Base-by-base conservation (phyloP, 2,329 filamentous ascomycete genomes). In the Cordyceps tenuipes region DNA sequence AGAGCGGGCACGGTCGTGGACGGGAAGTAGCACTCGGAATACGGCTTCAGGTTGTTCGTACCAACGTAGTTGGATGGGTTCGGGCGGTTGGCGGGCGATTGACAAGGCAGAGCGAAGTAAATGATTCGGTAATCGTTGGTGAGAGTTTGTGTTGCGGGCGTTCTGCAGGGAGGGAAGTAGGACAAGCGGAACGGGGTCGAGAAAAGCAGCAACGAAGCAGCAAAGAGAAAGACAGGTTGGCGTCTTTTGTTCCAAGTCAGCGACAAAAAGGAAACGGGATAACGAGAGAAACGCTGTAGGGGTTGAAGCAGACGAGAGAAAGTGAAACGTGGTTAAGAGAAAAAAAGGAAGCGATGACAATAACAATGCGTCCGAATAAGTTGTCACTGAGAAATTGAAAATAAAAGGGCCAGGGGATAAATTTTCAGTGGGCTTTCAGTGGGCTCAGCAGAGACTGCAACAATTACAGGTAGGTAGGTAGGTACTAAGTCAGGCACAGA, bases 301-400 rank as follows among this genome's bases (percentile, higher is more conserved):
- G 39, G 39, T 7, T 6, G 39, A 19, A 21, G 23, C 44, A 26
- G 48, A 3, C 7, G 26, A 46, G 29, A 31, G 41, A 23, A 19
- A 23, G n/a, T 39, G 50, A 15, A 21, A 47, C 5, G 44, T 21
- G 19, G 43, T 46, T 41, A 29, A 29, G 8, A 23, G 13, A 48
- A 49, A 41, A 55, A 46, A 41, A 57, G 31, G 21, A 21, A 21
- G 46, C 34, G 31, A 57, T 57, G 54, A 57, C 31, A 57, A 57
- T 49, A 47, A 57, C 54, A 57, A 49, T 48, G 29, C 29, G 26
- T 19, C 39, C 17, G 15, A n/a, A 43, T 5, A n/a, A 43, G 15
- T 12, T 43, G 39, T 43, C 39, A 43, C 39, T 43, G 17, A 43
- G 12, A 43, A 43, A 36, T 36, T 10, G 2, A 36, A 13, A 36